Evolutionary conservation across 2,329 filamentous ascomycete species (phyloP), one percentile per base, ranked within the genome.

Genomic region (Clonostachys byssicola): DNA sequence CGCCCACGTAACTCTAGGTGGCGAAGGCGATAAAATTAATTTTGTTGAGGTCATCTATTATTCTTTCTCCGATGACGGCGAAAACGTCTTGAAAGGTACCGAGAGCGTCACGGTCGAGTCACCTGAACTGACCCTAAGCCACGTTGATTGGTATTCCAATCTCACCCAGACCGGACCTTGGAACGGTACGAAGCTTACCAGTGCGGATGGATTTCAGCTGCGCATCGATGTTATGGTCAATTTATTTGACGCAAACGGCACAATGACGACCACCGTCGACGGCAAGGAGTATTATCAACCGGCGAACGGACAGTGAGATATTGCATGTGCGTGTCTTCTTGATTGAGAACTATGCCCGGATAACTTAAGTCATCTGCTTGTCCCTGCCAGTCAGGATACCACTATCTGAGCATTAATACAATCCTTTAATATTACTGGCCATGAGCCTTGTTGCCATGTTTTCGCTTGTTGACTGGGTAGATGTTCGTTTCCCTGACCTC

Each of bases 211-310:
- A 2, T 69, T 73, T 45, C 65, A 70, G 47, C 45, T 73, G 17
- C 47, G 49, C 2, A 69, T 71, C 17, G 62, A 73, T 56, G 60
- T 57, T 3, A 44, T 68, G 52, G 52, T 48, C 5, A 73, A 72
- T 38, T 58, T 67, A 0, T 72, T 72, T 51, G 48, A 66, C 7
- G 66, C 69, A 0, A 72, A 65, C 48, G 71, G 71, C 2, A 68
- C 63, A 1, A 45, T 73, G 47, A 63, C 54, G 3, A 73, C 66
- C 1, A 64, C 55, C 0, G 46, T 71, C 30, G 61, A 69, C 47
- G 68, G 65, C 1, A 51, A 57, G 2, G 51, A 49, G 30, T 73
- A 67, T 51, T 47, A 53, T 4, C 71, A 73, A 52, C 70, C 70
- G 5, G 53, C 51, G 1, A 67, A 70, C 49, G 61, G 60, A 20